Base-by-base conservation (phyloP, 768 basidiomycete genomes). In the Serendipita indica region DNA sequence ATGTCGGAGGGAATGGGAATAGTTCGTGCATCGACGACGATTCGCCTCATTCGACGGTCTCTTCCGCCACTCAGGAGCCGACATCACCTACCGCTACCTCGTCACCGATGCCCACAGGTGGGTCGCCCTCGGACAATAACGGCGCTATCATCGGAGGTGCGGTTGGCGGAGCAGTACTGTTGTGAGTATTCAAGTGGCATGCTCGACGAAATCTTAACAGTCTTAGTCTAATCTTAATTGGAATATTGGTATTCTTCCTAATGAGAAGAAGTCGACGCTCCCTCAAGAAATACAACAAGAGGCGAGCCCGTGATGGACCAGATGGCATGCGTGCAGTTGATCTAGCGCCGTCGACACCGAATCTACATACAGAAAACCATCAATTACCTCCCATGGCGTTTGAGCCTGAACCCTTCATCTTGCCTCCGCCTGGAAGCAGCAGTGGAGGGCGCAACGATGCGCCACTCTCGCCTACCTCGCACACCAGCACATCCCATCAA, bases 11-110 rank as follows among this genome's bases (percentile, higher is more conserved):
- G 30, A 54, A 80, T 1, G 73, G 73, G 60, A 73, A 79, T 57
- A 65, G 60, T 22, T 72, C 72, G 18, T 87, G 85, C 64, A 67
- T 86, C 22, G 75, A 75, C 63, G 63, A 65, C 27, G 65, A 62
- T 34, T 83, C 81, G 0, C 69, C 69, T 14, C 64, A 63, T 4
- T 67, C 68, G 2, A 69, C 68, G 1, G 62, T 64, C 6, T 64
- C 60, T 30, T 49, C 39, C 32, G 32, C 28, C 25, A 32, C 54
- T 3, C 16, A 39, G 25, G 39, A 39, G 16, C 81, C 81, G 1
- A 75, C 79, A 12, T 77, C 79, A 3, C 82, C 72, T n/a, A 58
- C 61, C n/a, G 63, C 63, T 16, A 25, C 66, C 28, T 5, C 57
- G 58, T 39, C 65, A 49, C 64, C 68, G 3, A 67, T 71, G 2